A percentile compares a stretch with the other conserved stretches of the same genome.
These are phyloP conservation scores for Penicillium sp. DNA, from an alignment of 2,329 filamentous ascomycete genomes.

Conservation along the genomic window DNA sequence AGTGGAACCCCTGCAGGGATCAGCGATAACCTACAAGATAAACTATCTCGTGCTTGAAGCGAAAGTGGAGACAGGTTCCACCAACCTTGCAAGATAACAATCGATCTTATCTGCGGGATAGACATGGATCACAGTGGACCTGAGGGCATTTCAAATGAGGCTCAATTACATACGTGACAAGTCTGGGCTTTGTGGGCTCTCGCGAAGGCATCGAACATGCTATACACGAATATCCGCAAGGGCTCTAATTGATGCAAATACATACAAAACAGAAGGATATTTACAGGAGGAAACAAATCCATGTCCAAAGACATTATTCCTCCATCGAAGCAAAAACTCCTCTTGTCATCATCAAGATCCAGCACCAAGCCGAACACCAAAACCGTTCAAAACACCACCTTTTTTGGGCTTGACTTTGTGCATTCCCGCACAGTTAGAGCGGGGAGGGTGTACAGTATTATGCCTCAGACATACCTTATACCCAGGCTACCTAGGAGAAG, in stretches of 20 bases:
- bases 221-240: background rate
- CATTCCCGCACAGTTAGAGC: background rate
- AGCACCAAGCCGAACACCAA: background rate
- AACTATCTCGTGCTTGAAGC: background rate
- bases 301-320: background rate
- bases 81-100: background rate
- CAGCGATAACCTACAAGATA: background rate
- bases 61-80: background rate
- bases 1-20: background rate
- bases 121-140: background rate
- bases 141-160: background rate
- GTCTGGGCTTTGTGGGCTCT: background rate
- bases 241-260: slow-evolving; percentile 2
- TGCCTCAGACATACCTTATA: background rate
- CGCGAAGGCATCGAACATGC: background rate
- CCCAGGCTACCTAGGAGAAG: background rate
- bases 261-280: slow-evolving; percentile 4
- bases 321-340: background rate
- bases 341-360: background rate
- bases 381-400: background rate
- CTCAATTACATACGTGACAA: background rate
- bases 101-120: background rate
- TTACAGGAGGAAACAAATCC: background rate
- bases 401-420: slow-evolving; percentile 6
- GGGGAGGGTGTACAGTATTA: background rate